Conservation (phyloP, 345 rosid species). For the Sapria himalayana region DNA sequence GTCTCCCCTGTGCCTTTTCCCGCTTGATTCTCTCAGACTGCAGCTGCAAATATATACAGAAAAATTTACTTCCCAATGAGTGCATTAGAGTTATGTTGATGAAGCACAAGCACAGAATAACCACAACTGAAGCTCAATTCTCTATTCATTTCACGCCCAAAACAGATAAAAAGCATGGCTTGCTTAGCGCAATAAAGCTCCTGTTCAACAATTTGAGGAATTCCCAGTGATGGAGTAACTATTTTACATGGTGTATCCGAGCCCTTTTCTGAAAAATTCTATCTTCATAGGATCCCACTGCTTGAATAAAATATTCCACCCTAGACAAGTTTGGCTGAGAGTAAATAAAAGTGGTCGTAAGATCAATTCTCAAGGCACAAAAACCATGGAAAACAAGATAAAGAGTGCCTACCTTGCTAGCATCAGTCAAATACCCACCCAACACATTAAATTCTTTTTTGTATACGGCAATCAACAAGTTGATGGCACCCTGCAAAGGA, state of each 20-base stretch:
- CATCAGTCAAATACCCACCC: conserved; percentile 54
- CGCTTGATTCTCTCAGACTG: conserved; percentile 54
- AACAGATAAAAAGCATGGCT: no score
- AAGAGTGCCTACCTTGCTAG: conserved; percentile 44
- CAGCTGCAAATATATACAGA: conserved; percentile 27
- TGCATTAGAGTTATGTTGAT: no score
- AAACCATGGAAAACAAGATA: conserved; percentile 2
- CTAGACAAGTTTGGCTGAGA: conserved; percentile 48
- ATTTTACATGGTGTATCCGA: conserved; percentile 55
- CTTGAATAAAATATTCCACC: conserved; percentile 79
- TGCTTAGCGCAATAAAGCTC: no score
- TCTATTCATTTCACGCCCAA: no score
- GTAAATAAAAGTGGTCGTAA: conserved; percentile 7
- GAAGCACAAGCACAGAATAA: no score
- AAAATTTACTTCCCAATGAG: no score
- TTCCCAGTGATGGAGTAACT: no score
- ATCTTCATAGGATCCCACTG: conserved; percentile 70
- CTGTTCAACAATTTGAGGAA: no score
- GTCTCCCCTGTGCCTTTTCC: conserved; percentile 33
- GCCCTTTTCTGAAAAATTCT: conserved; percentile 76
- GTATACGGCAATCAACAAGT: conserved; percentile 64
- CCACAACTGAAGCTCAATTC: no score
- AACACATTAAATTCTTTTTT: conserved; percentile 48
- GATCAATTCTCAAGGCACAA: conserved; percentile 8
- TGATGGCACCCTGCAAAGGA: conserved; percentile 68